A percentile compares a stretch with the other conserved stretches of the same genome.
Evolutionary conservation across 2,329 filamentous ascomycete species (phyloP).

Genomic region (Cytospora mali): DNA sequence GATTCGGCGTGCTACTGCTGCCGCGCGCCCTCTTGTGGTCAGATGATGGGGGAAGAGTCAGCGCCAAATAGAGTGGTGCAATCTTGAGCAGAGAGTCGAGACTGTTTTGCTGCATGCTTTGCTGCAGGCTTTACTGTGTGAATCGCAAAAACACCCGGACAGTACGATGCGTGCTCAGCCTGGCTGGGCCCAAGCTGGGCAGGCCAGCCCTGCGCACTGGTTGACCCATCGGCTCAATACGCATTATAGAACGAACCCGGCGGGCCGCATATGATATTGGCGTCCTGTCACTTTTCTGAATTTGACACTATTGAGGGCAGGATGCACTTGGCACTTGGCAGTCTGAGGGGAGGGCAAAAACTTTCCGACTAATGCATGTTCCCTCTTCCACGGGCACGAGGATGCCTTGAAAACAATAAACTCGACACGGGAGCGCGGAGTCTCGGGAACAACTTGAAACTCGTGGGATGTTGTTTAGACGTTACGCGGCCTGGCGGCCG

Average conservation of each 20-base stretch:
- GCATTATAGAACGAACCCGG: conserved; percentile 1
- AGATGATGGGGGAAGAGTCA: background rate
- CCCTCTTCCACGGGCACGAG: background rate
- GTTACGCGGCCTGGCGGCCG: conserved; percentile 15
- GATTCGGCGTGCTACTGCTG: conserved; percentile 9
- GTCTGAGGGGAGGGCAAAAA: background rate
- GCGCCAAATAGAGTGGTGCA: conserved; percentile 21
- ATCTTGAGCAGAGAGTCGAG: background rate
- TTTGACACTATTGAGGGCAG: no score
- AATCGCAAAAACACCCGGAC: background rate
- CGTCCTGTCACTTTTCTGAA: background rate
- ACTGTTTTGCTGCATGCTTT: background rate
- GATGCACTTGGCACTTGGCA: background rate
- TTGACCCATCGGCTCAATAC: conserved; percentile 14
- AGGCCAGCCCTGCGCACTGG: background rate
- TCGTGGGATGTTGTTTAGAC: conserved; percentile 5
- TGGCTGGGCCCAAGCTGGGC: conserved; percentile 3
- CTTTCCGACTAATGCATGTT: conserved; percentile 1
- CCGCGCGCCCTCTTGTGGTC: conserved; percentile 4
- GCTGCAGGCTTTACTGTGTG: background rate
- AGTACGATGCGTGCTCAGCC: background rate
- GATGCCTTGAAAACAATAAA: background rate
- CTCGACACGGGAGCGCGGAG: conserved; percentile 14
- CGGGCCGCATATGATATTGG: background rate
- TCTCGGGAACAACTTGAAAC: conserved; percentile 25